A percentile compares a stretch with the other conserved stretches of the same genome.
These are phyloP conservation scores for Chalaropsis thielavioides DNA, from an alignment of 2,329 filamentous ascomycete species.

Conservation along the genomic window DNA sequence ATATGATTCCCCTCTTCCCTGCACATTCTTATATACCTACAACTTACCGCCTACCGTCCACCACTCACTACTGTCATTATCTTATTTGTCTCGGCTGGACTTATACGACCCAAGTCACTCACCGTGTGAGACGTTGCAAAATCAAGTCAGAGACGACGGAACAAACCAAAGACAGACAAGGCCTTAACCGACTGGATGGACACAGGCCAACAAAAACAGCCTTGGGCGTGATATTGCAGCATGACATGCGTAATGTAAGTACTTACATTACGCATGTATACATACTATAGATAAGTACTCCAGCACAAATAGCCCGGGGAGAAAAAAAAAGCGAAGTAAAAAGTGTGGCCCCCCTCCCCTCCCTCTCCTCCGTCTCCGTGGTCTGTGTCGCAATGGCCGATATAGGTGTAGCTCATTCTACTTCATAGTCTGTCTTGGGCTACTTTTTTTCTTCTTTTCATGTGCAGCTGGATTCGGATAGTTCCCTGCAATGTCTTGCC, in stretches of 20 bases:
- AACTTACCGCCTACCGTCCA: neutral
- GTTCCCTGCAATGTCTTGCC: neutral
- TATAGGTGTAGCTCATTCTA: neutral
- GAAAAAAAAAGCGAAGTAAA: neutral
- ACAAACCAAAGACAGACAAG: neutral
- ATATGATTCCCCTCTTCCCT: neutral
- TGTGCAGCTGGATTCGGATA: neutral
- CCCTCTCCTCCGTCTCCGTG: neutral
- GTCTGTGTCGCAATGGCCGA: neutral
- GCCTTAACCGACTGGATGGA: neutral
- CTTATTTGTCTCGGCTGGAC: neutral
- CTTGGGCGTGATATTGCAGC: neutral
- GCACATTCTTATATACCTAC: neutral
- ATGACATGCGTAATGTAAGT: neutral
- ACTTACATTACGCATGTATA: neutral
- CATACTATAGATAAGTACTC: neutral
- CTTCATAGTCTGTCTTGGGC: neutral
- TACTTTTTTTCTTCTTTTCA: neutral
- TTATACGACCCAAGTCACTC: neutral
- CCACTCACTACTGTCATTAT: neutral
- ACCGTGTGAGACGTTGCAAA: neutral
- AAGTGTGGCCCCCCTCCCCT: neutral
- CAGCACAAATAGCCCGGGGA: neutral
- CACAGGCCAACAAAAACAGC: neutral
- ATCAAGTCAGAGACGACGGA: neutral